Percentiles rank a stretch among this genome's conserved stretches.
phyloP scores from a whole-genome alignment of 2,329 filamentous ascomycete species.

The Penicillium brevicompactum region DNA sequence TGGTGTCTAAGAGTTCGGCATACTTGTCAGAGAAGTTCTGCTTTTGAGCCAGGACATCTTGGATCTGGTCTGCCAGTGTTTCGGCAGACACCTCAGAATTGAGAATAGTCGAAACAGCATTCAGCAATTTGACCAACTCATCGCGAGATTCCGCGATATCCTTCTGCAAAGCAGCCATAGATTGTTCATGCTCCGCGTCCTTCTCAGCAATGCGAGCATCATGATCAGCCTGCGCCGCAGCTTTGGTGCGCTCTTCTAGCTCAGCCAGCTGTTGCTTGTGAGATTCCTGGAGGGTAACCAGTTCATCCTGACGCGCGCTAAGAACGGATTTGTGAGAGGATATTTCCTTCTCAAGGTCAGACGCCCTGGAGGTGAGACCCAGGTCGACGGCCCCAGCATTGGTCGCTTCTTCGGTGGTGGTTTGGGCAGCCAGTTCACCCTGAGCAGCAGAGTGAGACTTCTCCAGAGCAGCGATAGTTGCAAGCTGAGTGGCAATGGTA shows the following conservation, averaged over 20 bases:
- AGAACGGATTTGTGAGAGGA: conserved; percentile 58
- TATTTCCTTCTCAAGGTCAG: conserved; percentile 60
- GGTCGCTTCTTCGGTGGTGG: conserved; percentile 60
- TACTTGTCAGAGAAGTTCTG: conserved; percentile 47
- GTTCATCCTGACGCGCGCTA: conserved; percentile 55
- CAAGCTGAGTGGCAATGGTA: conserved; percentile 68
- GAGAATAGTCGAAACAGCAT: conserved; percentile 54
- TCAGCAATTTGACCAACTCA: conserved; percentile 65
- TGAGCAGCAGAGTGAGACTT: conserved; percentile 67
- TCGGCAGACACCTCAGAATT: conserved; percentile 57
- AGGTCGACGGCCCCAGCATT: conserved; percentile 51
- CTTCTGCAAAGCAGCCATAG: conserved; percentile 60
- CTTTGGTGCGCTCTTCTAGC: conserved; percentile 40
- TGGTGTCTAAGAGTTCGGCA: conserved; percentile 42
- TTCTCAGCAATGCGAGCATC: conserved; percentile 49
- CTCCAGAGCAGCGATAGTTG: conserved; percentile 74
- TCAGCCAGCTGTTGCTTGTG: conserved; percentile 50
- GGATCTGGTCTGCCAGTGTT: conserved; percentile 64
- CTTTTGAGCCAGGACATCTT: conserved; percentile 51
- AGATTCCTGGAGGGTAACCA: conserved; percentile 56
- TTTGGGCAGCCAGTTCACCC: conserved; percentile 68
- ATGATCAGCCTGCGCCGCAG: conserved; percentile 40
- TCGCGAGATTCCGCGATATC: conserved; percentile 68
- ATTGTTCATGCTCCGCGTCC: conserved; percentile 61
- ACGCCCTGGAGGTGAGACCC: conserved; percentile 45